Base-by-base conservation (phyloP, 2,329 filamentous ascomycete species). In the Ceratocystis huliohia region DNA sequence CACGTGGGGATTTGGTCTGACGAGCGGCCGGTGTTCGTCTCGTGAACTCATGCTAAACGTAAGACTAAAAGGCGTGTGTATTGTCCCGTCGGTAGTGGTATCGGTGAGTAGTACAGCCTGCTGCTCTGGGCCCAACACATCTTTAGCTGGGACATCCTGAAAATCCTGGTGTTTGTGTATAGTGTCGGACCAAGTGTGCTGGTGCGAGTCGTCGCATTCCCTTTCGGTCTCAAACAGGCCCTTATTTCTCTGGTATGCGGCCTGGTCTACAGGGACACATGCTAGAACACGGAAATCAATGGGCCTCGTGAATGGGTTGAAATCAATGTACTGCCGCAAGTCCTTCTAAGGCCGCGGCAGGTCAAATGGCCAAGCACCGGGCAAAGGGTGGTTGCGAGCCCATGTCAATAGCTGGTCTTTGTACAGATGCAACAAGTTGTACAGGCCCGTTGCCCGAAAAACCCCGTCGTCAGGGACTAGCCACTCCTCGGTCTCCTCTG, bases 381-480 rank as follows among this genome's bases (percentile, higher is more conserved):
- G 22, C 17, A 30, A 8, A n/a, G 44, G 44, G 20, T 63, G 41
- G 41, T 33, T 46, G 41, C 61, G 37, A 4, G 61, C 20, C 61
- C 61, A 63, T 20, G 33, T 63, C 41, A 63, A 46, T 8, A 63
- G n/a, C 61, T 63, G 61, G 15, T 63, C 61, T 63, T 63, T 63
- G 37, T 63, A 63, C 20, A 63, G 41, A 48, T 63, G 61, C 22
- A 45, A 22, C 37, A 63, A 46, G n/a, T 46, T 46, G 45, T 63
- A 63, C 25, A 46, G 25, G 15, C 37, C 37, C 41, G 37, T 46
- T 30, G 61, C 41, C 53, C 28, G 22, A 17, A 57, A 57, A 57
- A 57, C 53, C 2, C 53, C 53, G 17, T 57, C 28, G 53, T 57
- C 53, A 5, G 53, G 53, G 4, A 57, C 28, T 6, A 48, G 20